Conservation (phyloP, 2,329 filamentous ascomycete genomes). For the Emmonsiellopsis sp. region DNA sequence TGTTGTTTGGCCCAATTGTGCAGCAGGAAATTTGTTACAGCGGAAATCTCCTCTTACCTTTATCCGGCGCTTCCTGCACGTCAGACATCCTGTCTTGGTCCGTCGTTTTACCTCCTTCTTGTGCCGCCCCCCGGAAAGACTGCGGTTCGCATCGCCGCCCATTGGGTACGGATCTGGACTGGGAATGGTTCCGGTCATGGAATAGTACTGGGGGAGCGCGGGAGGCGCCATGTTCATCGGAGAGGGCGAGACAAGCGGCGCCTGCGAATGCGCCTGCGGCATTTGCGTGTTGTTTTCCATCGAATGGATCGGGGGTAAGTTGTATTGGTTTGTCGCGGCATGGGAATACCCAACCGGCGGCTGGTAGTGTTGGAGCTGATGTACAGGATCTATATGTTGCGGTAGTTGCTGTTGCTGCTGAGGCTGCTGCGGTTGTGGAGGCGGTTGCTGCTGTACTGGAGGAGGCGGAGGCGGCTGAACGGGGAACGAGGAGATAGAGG, state of each 20-base stretch:
- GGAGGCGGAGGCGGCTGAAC: conserved; percentile 29
- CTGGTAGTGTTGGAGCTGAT: conserved; percentile 2
- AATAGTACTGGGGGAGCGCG: conserved; percentile 37
- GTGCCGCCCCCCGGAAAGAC: conserved; percentile 54
- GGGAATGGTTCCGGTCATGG: conserved; percentile 33
- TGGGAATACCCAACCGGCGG: not conserved
- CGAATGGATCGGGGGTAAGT: conserved; percentile 23
- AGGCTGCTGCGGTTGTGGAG: conserved; percentile 30
- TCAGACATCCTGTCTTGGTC: conserved; percentile 64
- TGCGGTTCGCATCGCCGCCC: conserved; percentile 40
- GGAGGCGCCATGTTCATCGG: conserved; percentile 13
- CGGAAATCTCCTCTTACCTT: conserved; percentile 50
- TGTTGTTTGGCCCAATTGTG: not conserved
- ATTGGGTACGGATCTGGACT: conserved; percentile 44
- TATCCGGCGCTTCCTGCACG: conserved; percentile 57
- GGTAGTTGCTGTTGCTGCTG: conserved; percentile 7
- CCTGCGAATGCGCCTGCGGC: conserved; percentile 9
- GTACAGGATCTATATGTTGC: conserved; percentile 7
- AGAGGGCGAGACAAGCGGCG: conserved; percentile 2
- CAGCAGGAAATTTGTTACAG: conserved; percentile 5
- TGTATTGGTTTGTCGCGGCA: conserved; percentile 1
- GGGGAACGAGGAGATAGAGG: conserved; percentile 13
- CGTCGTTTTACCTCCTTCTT: conserved; percentile 65
- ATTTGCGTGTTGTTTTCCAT: conserved; percentile 22
- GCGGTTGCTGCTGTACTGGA: conserved; percentile 18